Evolutionary conservation across 2,329 filamentous ascomycete species (phyloP).

Genomic region (Botrytis galanthina): DNA sequence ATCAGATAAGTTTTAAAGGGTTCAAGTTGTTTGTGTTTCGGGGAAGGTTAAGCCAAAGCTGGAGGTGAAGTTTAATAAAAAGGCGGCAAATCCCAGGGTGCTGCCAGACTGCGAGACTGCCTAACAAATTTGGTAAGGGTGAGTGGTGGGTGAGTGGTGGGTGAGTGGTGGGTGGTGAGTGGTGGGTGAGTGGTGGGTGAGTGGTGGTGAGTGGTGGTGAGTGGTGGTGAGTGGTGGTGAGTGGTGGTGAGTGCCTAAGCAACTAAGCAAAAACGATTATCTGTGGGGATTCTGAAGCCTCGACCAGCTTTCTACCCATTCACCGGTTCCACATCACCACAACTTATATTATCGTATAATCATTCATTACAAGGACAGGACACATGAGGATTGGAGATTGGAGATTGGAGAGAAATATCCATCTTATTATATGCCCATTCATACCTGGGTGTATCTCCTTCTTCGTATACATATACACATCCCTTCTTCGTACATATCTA

Average conservation of each 20-base stretch:
- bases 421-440: background rate
- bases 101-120: background rate
- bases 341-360: background rate
- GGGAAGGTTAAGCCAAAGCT: background rate
- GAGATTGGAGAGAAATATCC: background rate
- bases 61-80: constrained; percentile 6
- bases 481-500: background rate
- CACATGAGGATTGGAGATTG: background rate
- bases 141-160: background rate
- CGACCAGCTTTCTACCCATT: background rate
- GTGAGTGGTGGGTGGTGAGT: background rate
- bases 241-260: background rate
- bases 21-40: constrained; percentile 2
- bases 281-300: constrained; percentile 4
- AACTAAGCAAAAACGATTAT: background rate
- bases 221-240: too few species aligned
- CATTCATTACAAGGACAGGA: background rate
- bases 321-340: background rate
- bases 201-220: background rate
- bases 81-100: constrained; percentile 5
- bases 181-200: too few species aligned
- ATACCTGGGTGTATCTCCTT: background rate
- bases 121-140: background rate
- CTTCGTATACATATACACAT: too few species aligned
- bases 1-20: constrained; percentile 4